Conservation (phyloP, 1,284 basidiomycete genomes). For the Hypsizygus ulmarius region DNA sequence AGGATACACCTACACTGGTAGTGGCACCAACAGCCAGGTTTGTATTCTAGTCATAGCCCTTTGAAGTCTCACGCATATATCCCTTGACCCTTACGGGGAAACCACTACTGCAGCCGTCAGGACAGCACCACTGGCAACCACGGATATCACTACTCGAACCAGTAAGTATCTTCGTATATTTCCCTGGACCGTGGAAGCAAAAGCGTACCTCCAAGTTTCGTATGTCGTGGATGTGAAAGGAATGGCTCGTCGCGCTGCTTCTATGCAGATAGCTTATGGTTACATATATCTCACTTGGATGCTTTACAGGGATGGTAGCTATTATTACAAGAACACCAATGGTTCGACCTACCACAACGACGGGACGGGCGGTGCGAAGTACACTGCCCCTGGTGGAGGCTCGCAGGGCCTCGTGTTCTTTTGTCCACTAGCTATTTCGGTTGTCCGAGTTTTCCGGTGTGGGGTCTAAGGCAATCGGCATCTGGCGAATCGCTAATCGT, state of each 20-base stretch:
- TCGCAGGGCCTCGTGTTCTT: slow-evolving; percentile 17
- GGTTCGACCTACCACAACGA: slow-evolving; percentile 59
- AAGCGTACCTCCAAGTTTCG: too few species aligned
- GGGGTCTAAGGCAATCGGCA: slow-evolving; percentile 10
- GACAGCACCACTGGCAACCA: slow-evolving; percentile 33
- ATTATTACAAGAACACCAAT: slow-evolving; percentile 60
- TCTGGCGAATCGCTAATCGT: slow-evolving; percentile 2
- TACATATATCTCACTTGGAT: not conserved
- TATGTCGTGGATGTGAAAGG: too few species aligned
- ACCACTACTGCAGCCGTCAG: slow-evolving; percentile 53
- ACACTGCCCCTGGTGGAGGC: slow-evolving; percentile 49
- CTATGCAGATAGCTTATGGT: too few species aligned
- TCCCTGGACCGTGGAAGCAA: too few species aligned
- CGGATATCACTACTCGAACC: slow-evolving; percentile 61
- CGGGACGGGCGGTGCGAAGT: slow-evolving; percentile 45
- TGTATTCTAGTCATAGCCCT: slow-evolving; percentile 8
- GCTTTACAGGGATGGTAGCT: slow-evolving; percentile 46
- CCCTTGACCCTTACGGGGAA: slow-evolving; percentile 40
- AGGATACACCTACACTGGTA: slow-evolving; percentile 41
- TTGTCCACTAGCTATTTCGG: slow-evolving; percentile 4
- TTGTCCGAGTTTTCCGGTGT: slow-evolving; percentile 20
- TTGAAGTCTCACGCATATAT: not conserved
- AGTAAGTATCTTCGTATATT: slow-evolving; percentile 25
- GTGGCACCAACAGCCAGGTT: slow-evolving; percentile 52
- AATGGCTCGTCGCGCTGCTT: too few species aligned